Conservation (phyloP, 192 early-diverging fungal genomes). For the Coemansia erecta region DNA sequence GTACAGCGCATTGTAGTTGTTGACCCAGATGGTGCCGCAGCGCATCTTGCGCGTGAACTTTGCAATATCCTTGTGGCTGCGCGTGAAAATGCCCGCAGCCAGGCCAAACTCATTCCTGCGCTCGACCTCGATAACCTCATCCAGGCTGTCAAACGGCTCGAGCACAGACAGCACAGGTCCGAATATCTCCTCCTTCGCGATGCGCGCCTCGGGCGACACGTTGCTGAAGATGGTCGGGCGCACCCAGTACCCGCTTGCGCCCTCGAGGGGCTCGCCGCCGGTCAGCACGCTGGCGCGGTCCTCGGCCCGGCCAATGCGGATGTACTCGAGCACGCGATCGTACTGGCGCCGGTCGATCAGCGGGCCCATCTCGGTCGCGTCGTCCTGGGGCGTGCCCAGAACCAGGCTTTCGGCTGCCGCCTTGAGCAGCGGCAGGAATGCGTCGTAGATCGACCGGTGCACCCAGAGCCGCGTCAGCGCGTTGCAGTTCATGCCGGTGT, state of each 20-base stretch:
- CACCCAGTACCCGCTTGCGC: conserved; percentile 52
- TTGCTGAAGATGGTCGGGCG: conserved; percentile 60
- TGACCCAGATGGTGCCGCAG: conserved; percentile 60
- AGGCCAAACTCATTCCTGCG: conserved; percentile 57
- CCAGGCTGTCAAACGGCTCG: conserved; percentile 48
- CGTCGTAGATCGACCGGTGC: conserved; percentile 62
- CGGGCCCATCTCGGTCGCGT: conserved; percentile 44
- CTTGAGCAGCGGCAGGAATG: conserved; percentile 58
- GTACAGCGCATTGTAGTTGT: conserved; percentile 58
- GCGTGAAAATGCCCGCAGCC: conserved; percentile 57
- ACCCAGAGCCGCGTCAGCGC: conserved; percentile 69
- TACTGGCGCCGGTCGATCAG: conserved; percentile 59
- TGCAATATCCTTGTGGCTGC: conserved; percentile 37
- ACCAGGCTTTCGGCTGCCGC: conserved; percentile 41
- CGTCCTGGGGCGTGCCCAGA: conserved; percentile 23
- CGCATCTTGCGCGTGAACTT: conserved; percentile 49
- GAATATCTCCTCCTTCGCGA: conserved; percentile 61
- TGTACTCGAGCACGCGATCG: conserved; percentile 54
- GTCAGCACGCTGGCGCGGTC: conserved; percentile 31
- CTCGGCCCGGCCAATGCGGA: conserved; percentile 41
- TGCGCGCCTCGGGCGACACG: conserved; percentile 39
- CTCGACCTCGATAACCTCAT: conserved; percentile 54
- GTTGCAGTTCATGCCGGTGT: conserved; percentile 77
- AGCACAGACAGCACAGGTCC: conserved; percentile 58
- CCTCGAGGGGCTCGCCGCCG: conserved; percentile 17